Evolutionary conservation across 805 yeast genomes (phyloP), one percentile per base, ranked within the genome.

Genomic region (Wickerhamomyces alni): DNA sequence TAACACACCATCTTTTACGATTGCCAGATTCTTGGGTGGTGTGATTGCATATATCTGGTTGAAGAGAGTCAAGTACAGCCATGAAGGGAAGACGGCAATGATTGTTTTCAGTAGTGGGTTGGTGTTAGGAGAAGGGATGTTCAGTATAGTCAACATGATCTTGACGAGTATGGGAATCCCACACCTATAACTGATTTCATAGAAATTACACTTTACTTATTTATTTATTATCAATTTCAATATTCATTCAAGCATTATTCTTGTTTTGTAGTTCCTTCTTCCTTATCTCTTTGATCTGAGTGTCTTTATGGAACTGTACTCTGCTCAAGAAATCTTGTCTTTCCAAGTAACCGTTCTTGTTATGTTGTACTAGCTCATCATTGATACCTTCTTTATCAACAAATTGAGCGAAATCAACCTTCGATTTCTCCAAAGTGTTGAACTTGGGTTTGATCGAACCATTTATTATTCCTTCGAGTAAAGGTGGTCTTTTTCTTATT

Each of bases 11-110:
- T 81, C 87, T 35, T 93, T 91, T 63, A 93, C 98, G 0, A 67
- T 91, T 34, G 98, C 98, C 2, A 70, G 99, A 51, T 91, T 93
- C 57, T 45, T 87, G 17, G 99, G 99, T 9, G 99, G 99, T 2
- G 50, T 84, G 3, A 54, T 78, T 26, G 75, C 88, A 1, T 73
- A 74, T 54, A 45, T 64, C 47, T 78, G 89, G 87, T 46, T 77
- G 42, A 63, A 60, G 22, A 61, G 57, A 17, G 51, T 54, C n/a
- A 54, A 55, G 34, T 50, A 61, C 28, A 52, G 59, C 39, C 65
- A 70, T 8, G 67, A 67, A 35, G 75, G 75, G 19, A 78, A 76
- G 46, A 86, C 93, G 1, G 71, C 70, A 32, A 72, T 91, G 78
- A 87, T 91, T 44, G 88, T 91, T 16, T 78, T 87, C 51, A 86